These are phyloP conservation scores for Zygosaccharomyces lentus DNA, from an alignment of 805 yeast genomes.

Conservation along the genomic window DNA sequence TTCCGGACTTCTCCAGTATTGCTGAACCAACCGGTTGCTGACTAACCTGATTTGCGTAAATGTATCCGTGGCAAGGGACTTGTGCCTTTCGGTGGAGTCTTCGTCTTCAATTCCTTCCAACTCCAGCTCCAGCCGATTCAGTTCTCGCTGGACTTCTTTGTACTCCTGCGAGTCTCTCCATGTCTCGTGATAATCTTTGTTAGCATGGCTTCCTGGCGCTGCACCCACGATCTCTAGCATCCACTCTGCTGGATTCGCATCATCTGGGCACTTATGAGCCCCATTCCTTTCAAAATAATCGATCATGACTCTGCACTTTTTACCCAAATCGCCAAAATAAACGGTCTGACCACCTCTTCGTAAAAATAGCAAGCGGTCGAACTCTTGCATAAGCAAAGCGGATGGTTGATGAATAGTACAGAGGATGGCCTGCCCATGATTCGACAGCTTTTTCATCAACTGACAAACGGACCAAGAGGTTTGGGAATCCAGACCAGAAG, in stretches of 20 bases:
- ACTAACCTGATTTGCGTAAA: conserved; percentile 43
- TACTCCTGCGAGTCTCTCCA: conserved; percentile 72
- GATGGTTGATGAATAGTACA: conserved; percentile 87
- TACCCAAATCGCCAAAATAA: conserved; percentile 67
- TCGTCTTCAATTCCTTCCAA: conserved; percentile 39
- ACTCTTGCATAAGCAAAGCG: conserved; percentile 69
- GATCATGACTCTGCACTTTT: conserved; percentile 52
- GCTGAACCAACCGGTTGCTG: conserved; percentile 53
- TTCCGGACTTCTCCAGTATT: conserved; percentile 63
- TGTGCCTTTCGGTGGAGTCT: conserved; percentile 31
- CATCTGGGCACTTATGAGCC: conserved; percentile 59
- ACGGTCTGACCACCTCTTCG: conserved; percentile 70
- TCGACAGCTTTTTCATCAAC: conserved; percentile 54
- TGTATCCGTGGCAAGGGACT: conserved; percentile 45
- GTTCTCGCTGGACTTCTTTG: conserved; percentile 52
- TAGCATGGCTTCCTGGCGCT: conserved; percentile 73
- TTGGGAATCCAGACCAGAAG: conserved; percentile 66
- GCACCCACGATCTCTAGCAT: conserved; percentile 84
- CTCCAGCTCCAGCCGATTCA: conserved; percentile 61
- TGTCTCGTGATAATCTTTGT: conserved; percentile 67
- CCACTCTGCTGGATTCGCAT: conserved; percentile 89
- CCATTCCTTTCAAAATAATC: conserved; percentile 64
- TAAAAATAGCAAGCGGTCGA: conserved; percentile 69
- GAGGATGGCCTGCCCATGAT: conserved; percentile 59
- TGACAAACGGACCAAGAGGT: conserved; percentile 64